Base-by-base conservation (phyloP, 768 basidiomycete genomes). In the Russula vinacea region DNA sequence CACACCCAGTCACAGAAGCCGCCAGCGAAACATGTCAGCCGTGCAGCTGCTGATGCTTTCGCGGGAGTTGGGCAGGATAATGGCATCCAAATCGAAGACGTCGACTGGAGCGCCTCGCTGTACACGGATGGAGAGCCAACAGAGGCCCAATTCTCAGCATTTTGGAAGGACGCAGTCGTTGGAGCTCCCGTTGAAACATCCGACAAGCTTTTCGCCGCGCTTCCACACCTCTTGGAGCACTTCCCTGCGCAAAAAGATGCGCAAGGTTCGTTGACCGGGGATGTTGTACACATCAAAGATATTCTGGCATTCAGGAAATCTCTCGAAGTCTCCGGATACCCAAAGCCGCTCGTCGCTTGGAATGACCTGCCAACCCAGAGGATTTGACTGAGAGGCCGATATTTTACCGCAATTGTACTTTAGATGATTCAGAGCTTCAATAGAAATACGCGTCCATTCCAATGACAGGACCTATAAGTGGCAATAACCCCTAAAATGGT, bases 1-100 rank as follows among this genome's bases (percentile, higher is more conserved):
- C 96, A 95, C 67, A 78, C 91, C 76, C 78, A 80, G 51, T 92
- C 92, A 13, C 86, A 86, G 71, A 88, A 83, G 73, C 81, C 83
- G 19, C 81, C 74, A 9, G 77, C 78, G 3, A 81, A 80, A 70
- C 84, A 80, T 66, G 81, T 94, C 72, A 90, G 89, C 70, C 71
- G 77, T 2, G 79, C 83, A 5, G 86, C 90, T 5, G 79, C 83
- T 42, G 76, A 83, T 62, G 86, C 83, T 6, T 89, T 94, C 67
- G 81, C 84, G 64, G 73, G 72, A 14, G 72, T 79, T 13, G 77
- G 92, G 29, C 79, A 76, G 40, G 74, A 77, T 59, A 75, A 81
- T 55, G 77, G 77, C 22, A 72, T 87, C n/a, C 72, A 77, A 0
- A 71, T 86, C 13, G 80, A 86, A 62, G 76, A 81, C 47, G 75